phyloP scores from a whole-genome alignment of 306 rosid species.

The Cyamopsis tetragonoloba region DNA sequence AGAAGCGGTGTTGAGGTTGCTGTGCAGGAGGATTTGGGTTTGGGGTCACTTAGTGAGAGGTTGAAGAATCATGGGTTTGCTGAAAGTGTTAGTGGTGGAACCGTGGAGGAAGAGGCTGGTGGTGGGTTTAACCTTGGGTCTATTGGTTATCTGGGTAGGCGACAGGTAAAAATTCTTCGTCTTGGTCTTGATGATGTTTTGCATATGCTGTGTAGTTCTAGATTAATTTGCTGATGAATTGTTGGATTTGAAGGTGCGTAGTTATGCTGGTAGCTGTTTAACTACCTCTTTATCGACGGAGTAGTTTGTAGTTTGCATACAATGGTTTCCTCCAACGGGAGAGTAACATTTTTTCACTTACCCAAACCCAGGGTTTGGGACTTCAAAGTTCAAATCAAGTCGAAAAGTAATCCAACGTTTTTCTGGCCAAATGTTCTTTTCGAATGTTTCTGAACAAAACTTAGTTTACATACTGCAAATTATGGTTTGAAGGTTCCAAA shows the following conservation, averaged over 20 bases:
- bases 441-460: too few species aligned
- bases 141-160: constrained; percentile 62
- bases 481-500: too few species aligned
- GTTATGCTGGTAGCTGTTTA: not conserved
- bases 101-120: constrained; percentile 53
- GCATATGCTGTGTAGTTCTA: not conserved
- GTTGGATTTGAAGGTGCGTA: constrained; percentile 12
- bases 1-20: constrained; percentile 43
- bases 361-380: too few species aligned
- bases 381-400: too few species aligned
- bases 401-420: too few species aligned
- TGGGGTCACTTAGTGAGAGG: constrained; percentile 50
- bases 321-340: too few species aligned
- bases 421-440: too few species aligned
- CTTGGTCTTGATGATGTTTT: not conserved
- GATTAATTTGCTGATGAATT: constrained; percentile 6
- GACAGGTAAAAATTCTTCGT: constrained; percentile 52
- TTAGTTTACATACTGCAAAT: too few species aligned
- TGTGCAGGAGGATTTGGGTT: constrained; percentile 55
- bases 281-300: not conserved
- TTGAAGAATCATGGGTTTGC: constrained; percentile 55
- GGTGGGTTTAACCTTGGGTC: constrained; percentile 64
- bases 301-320: too few species aligned
- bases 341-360: too few species aligned
- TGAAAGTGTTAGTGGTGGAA: constrained; percentile 53